A percentile compares a stretch with the other conserved stretches of the same genome.
Conservation (phyloP, 2,329 filamentous ascomycete species). For the Cladosporium sp. region DNA sequence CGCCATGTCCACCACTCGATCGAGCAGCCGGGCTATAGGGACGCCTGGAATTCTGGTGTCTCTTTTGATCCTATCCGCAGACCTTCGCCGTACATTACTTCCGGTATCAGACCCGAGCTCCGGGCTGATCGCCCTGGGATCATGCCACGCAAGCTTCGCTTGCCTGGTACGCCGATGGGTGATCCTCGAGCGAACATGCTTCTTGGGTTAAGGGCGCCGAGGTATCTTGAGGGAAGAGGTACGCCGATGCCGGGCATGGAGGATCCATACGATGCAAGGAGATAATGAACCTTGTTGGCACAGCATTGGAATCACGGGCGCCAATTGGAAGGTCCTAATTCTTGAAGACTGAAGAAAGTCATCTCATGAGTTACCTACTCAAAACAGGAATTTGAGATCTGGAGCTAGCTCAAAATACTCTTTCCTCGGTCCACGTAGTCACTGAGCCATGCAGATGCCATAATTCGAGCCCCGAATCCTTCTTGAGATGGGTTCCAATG, state of each 20-base stretch:
- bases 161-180: not conserved
- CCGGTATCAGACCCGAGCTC: not conserved
- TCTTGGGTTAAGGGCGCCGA: not conserved
- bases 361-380: not conserved
- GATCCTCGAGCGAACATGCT: not conserved
- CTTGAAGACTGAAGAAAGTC: not conserved
- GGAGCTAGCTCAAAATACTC: too few relatives aligned
- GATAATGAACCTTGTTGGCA: not conserved
- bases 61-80: too few relatives aligned
- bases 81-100: not conserved
- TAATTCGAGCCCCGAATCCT: too few relatives aligned
- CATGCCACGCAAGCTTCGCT: not conserved
- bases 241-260: not conserved
- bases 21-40: too few relatives aligned
- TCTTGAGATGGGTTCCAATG: too few relatives aligned
- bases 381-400: not conserved
- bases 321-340: not conserved
- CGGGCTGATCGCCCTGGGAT: not conserved
- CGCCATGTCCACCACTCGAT: too few relatives aligned
- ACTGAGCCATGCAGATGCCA: too few relatives aligned
- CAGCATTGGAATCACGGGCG: not conserved
- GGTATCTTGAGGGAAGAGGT: not conserved
- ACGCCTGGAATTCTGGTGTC: too few relatives aligned
- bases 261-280: not conserved
- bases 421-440: too few relatives aligned